Conservation (phyloP, 352 stramenopile species). For the Globisporangium perplexum region DNA sequence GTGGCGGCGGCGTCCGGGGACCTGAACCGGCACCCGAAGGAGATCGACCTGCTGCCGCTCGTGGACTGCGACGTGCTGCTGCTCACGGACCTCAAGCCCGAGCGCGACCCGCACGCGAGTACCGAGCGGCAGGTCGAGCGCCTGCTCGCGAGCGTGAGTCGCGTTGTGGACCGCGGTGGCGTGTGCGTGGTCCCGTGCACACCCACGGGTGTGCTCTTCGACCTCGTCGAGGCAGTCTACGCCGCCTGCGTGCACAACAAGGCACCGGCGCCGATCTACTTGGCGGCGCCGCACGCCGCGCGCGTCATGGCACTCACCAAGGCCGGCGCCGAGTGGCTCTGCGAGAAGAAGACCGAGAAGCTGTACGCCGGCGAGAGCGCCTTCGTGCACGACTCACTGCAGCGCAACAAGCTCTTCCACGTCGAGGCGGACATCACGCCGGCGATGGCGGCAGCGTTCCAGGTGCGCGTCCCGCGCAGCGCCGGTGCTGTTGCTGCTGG, state of each 20-base stretch:
- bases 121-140: conserved; percentile 71
- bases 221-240: conserved; percentile 73
- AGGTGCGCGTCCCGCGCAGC: conserved; percentile 23
- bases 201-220: conserved; percentile 65
- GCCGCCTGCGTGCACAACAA: conserved; percentile 37
- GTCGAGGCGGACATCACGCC: conserved; percentile 34
- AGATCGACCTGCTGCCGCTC: conserved; percentile 67
- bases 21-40: conserved; percentile 80
- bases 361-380: conserved; percentile 64
- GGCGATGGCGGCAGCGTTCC: conserved; percentile 37
- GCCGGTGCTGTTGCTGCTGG: not conserved
- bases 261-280: conserved; percentile 51
- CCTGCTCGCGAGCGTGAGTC: conserved; percentile 46
- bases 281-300: conserved; percentile 51
- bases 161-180: conserved; percentile 59
- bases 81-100: conserved; percentile 66
- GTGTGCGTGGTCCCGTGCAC: conserved; percentile 61
- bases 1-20: conserved; percentile 70
- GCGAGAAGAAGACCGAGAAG: conserved; percentile 79
- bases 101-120: conserved; percentile 64
- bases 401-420: conserved; percentile 46
- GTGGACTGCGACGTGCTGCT: conserved; percentile 78
- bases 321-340: conserved; percentile 69
- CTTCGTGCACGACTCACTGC: conserved; percentile 57
- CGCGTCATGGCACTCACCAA: conserved; percentile 49